phyloP scores from a whole-genome alignment of 306 rosid species.

The Malus domestica region ASM211411v1 NC_041791.1:37352501-37353000 shows the following conservation, averaged over 20 bases:
- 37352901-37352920: not conserved
- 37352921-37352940: not conserved
- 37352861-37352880: not conserved
- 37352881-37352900: not conserved
- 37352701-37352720: slow-evolving; percentile 95
- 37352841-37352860: not conserved
- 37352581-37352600: not conserved
- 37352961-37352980: not conserved
- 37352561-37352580: slow-evolving; percentile 13
- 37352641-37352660: slow-evolving; percentile 76
- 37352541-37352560: slow-evolving; percentile 91
- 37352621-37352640: slow-evolving; percentile 13
- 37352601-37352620: not conserved
- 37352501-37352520: slow-evolving; percentile 99
- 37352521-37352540: slow-evolving; percentile 97
- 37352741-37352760: slow-evolving; percentile 97
- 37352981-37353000: not conserved
- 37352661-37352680: slow-evolving; percentile 88
- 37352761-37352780: slow-evolving; percentile 90
- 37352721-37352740: slow-evolving; percentile 91
- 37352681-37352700: slow-evolving; percentile 81
- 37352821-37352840: not conserved
- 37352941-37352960: not conserved
- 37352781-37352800: slow-evolving; percentile 67
- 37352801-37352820: not conserved